Conservation (phyloP, 768 basidiomycete genomes). For the Rhizopogon vulgaris region DNA sequence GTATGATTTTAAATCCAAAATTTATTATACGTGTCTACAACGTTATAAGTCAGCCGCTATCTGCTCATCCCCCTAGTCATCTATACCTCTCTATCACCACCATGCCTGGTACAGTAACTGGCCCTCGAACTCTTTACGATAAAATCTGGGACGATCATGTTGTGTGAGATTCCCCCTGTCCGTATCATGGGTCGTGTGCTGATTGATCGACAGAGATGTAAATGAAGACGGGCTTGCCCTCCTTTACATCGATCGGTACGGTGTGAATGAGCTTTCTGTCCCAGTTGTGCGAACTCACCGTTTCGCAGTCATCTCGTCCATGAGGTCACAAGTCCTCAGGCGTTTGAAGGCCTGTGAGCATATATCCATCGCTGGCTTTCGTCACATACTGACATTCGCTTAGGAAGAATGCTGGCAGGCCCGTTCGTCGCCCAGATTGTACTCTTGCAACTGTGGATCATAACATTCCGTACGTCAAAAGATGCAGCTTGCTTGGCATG, state of each 20-base stretch:
- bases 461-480: conserved; percentile 67
- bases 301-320: conserved; percentile 57
- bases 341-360: conserved; percentile 78
- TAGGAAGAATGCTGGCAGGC: conserved; percentile 68
- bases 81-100: neutral
- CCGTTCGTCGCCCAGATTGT: conserved; percentile 80
- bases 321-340: conserved; percentile 92
- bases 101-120: conserved; percentile 51
- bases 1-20: conserved; percentile 2
- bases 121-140: conserved; percentile 90
- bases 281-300: neutral
- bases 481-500: neutral
- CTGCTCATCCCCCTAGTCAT: conserved; percentile 3
- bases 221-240: conserved; percentile 75
- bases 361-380: neutral
- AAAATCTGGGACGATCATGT: conserved; percentile 98
- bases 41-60: neutral
- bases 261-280: conserved; percentile 4
- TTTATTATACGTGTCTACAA: neutral
- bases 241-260: conserved; percentile 76
- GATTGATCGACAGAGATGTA: conserved; percentile 41
- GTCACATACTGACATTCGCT: conserved; percentile 7
- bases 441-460: conserved; percentile 88
- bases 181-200: conserved; percentile 7
- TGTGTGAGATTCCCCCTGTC: conserved; percentile 47